Percentiles rank a stretch among this genome's conserved stretches.
phyloP scores from a whole-genome alignment of 2,329 filamentous ascomycete genomes.

The Aspergillus sp. region DNA sequence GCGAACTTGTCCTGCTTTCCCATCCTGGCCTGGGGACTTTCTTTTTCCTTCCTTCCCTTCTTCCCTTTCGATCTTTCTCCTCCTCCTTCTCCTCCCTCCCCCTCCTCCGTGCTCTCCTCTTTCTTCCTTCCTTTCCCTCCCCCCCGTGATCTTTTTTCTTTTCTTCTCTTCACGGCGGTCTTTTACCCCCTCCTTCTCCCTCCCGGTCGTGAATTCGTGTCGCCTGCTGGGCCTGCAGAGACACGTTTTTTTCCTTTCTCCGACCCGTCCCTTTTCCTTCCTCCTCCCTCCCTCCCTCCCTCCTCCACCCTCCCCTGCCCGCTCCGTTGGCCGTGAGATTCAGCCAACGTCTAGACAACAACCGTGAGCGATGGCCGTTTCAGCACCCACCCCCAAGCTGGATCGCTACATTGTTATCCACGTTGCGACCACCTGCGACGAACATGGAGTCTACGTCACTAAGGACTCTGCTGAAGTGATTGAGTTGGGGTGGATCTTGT shows the following conservation, averaged over 20 bases:
- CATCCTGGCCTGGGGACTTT: constrained; percentile 18
- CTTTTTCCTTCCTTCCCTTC: constrained; percentile 34
- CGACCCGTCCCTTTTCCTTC: constrained; percentile 25
- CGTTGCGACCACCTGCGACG: constrained; percentile 97
- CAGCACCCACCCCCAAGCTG: constrained; percentile 67
- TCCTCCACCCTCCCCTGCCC: constrained; percentile 27
- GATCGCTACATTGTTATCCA: constrained; percentile 98
- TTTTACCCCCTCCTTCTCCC: constrained; percentile 1
- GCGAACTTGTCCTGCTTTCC: constrained; percentile 21
- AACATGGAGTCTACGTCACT: constrained; percentile 98
- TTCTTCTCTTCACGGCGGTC: constrained; percentile 34
- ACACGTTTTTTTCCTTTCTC: constrained; percentile 25
- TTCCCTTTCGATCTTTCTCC: constrained; percentile 19
- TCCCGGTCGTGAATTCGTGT: constrained; percentile 31
- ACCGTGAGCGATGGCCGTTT: constrained; percentile 45
- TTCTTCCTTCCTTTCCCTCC: constrained; percentile 13
- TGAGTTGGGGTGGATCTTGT: constrained; percentile 95
- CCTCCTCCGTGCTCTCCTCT: constrained; percentile 11
- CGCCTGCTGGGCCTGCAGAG: constrained; percentile 33
- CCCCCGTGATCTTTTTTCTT: constrained; percentile 21
- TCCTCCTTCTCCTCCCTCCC: constrained; percentile 19
- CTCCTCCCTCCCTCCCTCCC: constrained; percentile 17
- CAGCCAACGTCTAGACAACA: constrained; percentile 10
- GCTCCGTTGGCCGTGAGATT: constrained; percentile 29
- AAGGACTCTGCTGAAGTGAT: constrained; percentile 99